Evolutionary conservation across 352 stramenopile genomes (phyloP).

Genomic region (Aphanomyces astaci): DNA sequence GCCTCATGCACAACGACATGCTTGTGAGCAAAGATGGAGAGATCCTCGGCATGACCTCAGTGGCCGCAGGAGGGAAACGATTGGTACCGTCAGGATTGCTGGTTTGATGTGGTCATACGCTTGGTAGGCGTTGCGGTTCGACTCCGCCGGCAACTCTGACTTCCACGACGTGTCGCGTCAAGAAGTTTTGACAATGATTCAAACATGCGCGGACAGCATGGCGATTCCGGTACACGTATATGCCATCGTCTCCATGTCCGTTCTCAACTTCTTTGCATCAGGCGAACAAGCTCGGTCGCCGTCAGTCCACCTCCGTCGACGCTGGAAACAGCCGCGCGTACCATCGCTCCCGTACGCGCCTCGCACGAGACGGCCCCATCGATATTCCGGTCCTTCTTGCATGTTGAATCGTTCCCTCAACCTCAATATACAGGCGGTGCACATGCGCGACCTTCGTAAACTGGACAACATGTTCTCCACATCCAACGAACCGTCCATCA

Average conservation of each 20-base stretch:
- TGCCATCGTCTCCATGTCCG: not conserved
- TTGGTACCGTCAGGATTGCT: not conserved
- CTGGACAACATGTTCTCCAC: conserved; percentile 33
- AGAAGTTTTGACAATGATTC: conserved; percentile 44
- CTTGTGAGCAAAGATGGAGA: conserved; percentile 7
- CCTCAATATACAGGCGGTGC: conserved; percentile 32
- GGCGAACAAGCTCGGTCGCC: not conserved
- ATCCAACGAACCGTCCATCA: conserved; percentile 33
- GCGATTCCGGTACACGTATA: not conserved
- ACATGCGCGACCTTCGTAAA: conserved; percentile 38
- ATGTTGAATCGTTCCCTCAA: not conserved
- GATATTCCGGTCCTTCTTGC: not conserved
- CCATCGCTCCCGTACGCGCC: not conserved
- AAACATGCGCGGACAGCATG: conserved; percentile 21
- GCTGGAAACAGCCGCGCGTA: not conserved
- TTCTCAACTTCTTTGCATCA: no score
- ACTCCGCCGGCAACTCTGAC: conserved; percentile 37
- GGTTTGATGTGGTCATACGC: not conserved
- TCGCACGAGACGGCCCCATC: not conserved
- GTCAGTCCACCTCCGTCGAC: no score
- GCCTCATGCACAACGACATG: conserved; percentile 14
- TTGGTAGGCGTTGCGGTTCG: conserved; percentile 42
- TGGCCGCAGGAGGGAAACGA: not conserved
- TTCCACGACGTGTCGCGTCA: conserved; percentile 46
- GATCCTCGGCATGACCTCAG: not conserved